These are phyloP conservation scores for Liriodendron chinense DNA, from an alignment of 164 flowering plant species.

Conservation along the genomic window DNA sequence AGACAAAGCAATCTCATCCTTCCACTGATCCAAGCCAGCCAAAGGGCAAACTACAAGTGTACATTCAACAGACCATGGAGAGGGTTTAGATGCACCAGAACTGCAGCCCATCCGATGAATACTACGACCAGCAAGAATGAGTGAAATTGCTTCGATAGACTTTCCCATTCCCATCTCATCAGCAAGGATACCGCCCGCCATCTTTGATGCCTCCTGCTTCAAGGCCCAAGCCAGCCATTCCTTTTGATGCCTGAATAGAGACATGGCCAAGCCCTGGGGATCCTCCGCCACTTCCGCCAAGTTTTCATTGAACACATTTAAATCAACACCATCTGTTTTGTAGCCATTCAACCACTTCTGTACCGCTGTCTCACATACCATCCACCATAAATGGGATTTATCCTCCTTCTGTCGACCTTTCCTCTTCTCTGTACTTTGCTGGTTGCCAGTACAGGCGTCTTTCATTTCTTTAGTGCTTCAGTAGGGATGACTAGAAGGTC, in stretches of 20 bases:
- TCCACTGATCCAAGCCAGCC: slow-evolving; percentile 83
- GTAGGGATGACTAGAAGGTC: too few relatives aligned
- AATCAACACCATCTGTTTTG: slow-evolving; percentile 30
- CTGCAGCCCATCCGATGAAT: background rate
- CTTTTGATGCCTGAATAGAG: slow-evolving; percentile 73
- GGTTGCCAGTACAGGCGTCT: background rate
- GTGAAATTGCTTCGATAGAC: slow-evolving; percentile 87
- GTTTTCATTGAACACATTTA: slow-evolving; percentile 36
- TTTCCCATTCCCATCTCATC: slow-evolving; percentile 99
- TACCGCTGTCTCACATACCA: slow-evolving; percentile 62
- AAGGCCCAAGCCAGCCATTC: slow-evolving; percentile 92
- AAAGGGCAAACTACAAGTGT: slow-evolving; percentile 87
- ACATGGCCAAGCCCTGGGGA: slow-evolving; percentile 48
- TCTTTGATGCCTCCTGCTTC: slow-evolving; percentile 69
- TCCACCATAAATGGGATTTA: slow-evolving; percentile 50
- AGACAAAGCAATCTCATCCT: slow-evolving; percentile 56
- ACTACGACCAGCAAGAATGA: slow-evolving; percentile 67
- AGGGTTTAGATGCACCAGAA: slow-evolving; percentile 3
- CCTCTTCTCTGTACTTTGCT: background rate
- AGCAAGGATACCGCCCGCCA: slow-evolving; percentile 84
- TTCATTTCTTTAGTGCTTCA: too few relatives aligned
- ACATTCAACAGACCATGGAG: slow-evolving; percentile 40
- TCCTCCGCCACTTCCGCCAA: slow-evolving; percentile 45
- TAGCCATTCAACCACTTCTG: slow-evolving; percentile 52
- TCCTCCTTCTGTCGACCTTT: background rate